Evolutionary conservation across 331 rosid species (phyloP).

Genomic region (Erythrophleum ivorense): DNA sequence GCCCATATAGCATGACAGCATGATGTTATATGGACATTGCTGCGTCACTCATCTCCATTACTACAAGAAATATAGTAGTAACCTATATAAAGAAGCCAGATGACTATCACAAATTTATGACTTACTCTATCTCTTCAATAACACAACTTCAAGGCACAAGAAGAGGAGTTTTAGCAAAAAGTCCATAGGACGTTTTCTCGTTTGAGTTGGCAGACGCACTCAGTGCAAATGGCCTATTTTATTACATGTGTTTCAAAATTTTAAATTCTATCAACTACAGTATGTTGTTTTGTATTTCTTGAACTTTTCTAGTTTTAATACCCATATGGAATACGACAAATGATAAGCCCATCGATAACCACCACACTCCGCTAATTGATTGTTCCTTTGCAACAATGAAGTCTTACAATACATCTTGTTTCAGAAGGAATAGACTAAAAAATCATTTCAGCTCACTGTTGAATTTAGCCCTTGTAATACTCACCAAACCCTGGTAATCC

Average conservation of each 20-base stretch:
- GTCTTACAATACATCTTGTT: neutral
- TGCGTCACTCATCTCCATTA: neutral
- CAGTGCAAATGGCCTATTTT: neutral
- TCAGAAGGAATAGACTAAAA: neutral
- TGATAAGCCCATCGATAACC: neutral
- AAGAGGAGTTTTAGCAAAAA: neutral
- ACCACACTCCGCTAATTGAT: neutral
- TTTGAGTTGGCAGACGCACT: neutral
- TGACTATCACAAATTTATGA: neutral
- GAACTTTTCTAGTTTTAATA: neutral
- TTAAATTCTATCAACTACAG: neutral
- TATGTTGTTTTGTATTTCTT: neutral
- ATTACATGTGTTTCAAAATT: neutral
- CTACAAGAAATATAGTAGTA: neutral
- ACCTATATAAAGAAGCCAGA: neutral
- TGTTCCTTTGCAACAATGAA: neutral
- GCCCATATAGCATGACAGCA: neutral
- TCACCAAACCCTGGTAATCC: neutral
- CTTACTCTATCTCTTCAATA: neutral
- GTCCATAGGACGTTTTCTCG: neutral
- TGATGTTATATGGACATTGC: conserved; percentile 17
- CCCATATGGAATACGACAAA: neutral
- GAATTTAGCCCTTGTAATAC: neutral
- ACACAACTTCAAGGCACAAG: neutral
- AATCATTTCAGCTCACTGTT: neutral